Conservation (phyloP, 495 filamentous ascomycete genomes). For the Penicillium dipodomyicola region DNA sequence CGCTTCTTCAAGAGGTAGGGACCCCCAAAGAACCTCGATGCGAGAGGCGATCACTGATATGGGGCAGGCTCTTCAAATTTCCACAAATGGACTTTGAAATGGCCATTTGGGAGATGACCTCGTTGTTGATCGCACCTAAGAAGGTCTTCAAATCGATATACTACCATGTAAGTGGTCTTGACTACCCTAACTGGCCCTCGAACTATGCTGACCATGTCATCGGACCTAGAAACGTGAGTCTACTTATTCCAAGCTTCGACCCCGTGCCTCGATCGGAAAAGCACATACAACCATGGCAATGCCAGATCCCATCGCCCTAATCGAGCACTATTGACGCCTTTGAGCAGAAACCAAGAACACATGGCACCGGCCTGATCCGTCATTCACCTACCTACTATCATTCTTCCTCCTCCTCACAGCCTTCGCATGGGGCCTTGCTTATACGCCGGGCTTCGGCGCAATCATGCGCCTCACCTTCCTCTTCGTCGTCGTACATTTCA, state of each 20-base stretch:
- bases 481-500: conserved; percentile 68
- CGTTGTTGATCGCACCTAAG: conserved; percentile 69
- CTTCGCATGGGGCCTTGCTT: conserved; percentile 71
- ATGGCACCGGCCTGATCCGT: conserved; percentile 73
- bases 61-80: conserved; percentile 61
- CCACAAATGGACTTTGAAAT: conserved; percentile 72
- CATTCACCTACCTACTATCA: conserved; percentile 74
- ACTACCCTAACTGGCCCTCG: not conserved
- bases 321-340: conserved; percentile 14
- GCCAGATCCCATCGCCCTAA: not conserved
- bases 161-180: conserved; percentile 58
- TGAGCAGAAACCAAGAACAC: conserved; percentile 70
- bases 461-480: conserved; percentile 60
- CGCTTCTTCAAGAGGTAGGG: conserved; percentile 54
- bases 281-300: not conserved
- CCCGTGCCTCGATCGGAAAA: not conserved
- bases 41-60: conserved; percentile 1
- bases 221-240: conserved; percentile 57
- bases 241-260: not conserved
- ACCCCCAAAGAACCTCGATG: not conserved
- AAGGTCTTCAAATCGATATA: conserved; percentile 76
- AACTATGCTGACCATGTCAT: conserved; percentile 15
- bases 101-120: conserved; percentile 79
- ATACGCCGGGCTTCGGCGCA: conserved; percentile 53
- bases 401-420: conserved; percentile 72